A percentile compares a stretch with the other conserved stretches of the same genome.
phyloP scores from a whole-genome alignment of 129 eudicot genomes.

The Saposhnikovia divaricata region DNA sequence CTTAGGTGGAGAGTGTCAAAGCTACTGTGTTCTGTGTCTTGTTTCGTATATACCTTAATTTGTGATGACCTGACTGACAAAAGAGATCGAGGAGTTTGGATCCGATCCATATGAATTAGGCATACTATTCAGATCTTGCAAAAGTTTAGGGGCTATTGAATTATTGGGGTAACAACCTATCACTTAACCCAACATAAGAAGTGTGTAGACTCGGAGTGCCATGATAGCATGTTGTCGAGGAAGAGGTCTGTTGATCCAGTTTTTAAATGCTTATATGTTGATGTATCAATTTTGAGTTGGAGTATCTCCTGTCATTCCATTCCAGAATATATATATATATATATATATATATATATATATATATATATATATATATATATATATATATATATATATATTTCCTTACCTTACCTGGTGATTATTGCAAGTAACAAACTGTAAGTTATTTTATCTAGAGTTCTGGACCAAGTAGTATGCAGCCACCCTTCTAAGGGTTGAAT shows the following conservation, averaged over 20 bases:
- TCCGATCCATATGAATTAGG: background rate
- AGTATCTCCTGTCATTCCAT: background rate
- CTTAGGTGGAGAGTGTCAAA: background rate
- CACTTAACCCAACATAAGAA: background rate
- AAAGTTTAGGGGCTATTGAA: background rate
- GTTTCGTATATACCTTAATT: background rate
- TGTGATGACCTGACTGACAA: background rate
- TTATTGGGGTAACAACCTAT: background rate
- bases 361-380: too few relatives aligned
- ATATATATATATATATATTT: background rate
- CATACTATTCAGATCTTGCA: background rate
- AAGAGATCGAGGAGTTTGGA: background rate
- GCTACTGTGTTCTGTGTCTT: background rate
- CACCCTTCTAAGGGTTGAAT: background rate
- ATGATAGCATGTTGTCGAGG: background rate
- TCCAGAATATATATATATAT: too few relatives aligned
- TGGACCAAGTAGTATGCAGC: background rate
- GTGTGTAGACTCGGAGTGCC: background rate
- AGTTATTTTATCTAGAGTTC: background rate
- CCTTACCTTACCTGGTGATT: background rate
- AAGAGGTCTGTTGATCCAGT: background rate
- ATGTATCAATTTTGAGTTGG: background rate
- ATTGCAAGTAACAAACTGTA: background rate
- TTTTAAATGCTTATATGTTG: background rate
- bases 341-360: too few relatives aligned